These are phyloP conservation scores for Exobasidium cylindrosporum DNA, from an alignment of 1,284 basidiomycete species.

Conservation along the genomic window DNA sequence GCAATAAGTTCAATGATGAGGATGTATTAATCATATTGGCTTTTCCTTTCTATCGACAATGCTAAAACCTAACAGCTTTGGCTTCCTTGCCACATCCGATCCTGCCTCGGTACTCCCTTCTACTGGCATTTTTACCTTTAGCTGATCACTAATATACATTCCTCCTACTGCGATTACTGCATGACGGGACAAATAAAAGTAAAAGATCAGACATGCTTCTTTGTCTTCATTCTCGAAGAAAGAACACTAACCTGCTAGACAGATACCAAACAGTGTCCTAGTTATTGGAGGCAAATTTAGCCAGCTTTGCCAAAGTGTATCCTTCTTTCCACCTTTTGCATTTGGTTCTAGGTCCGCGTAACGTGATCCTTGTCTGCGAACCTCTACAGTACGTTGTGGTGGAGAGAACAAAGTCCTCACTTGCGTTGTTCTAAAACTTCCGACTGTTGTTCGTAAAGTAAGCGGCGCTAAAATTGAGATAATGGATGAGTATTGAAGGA, in stretches of 20 bases:
- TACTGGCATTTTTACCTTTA: constrained; percentile 3
- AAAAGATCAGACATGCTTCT: neutral
- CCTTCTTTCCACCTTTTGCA: neutral
- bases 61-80: constrained; percentile 3
- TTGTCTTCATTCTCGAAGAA: neutral
- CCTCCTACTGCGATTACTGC: neutral
- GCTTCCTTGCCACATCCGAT: neutral
- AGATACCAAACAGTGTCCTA: neutral
- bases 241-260: constrained; percentile 1
- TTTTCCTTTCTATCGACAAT: constrained; percentile 10
- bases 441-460: no score
- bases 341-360: neutral
- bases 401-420: neutral
- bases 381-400: neutral
- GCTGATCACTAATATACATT: neutral
- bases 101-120: neutral
- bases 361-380: neutral
- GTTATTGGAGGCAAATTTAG: neutral
- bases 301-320: constrained; percentile 11
- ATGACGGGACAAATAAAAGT: neutral
- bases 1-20: no score
- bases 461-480: no score
- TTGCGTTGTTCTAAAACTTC: no score
- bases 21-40: no score
- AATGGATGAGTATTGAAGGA: no score